Evolutionary conservation across 192 early-diverging fungal species (phyloP).

Genomic region (Backusella circina): DNA sequence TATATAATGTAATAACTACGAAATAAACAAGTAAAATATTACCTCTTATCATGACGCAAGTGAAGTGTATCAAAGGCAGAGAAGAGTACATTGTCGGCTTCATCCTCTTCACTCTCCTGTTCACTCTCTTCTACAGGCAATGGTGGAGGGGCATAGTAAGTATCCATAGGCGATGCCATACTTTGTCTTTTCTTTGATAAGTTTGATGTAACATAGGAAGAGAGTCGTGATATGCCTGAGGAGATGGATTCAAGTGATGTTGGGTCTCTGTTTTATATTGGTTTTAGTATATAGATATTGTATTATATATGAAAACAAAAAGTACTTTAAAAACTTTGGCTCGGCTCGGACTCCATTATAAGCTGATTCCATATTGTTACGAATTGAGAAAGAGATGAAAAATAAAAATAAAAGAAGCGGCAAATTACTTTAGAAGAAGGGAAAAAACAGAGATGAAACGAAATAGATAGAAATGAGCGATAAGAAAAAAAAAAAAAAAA

Average conservation of each 20-base stretch:
- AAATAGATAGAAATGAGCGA: not conserved
- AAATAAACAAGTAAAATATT: not conserved
- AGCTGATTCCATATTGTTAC: conserved; percentile 5
- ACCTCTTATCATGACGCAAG: not conserved
- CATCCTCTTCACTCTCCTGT: not conserved
- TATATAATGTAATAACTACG: not conserved
- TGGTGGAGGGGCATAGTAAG: conserved; percentile 11
- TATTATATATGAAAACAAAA: not conserved
- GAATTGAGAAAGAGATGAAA: not conserved
- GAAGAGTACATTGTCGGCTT: not conserved
- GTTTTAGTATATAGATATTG: not conserved
- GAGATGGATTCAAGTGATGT: conserved; percentile 58
- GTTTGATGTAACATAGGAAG: conserved; percentile 61
- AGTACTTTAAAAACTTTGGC: conserved; percentile 47
- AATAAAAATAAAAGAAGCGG: not conserved
- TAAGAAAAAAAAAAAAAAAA: not conserved
- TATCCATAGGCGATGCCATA: conserved; percentile 11
- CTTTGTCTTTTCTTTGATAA: conserved; percentile 38
- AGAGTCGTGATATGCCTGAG: conserved; percentile 57
- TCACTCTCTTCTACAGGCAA: conserved; percentile 20
- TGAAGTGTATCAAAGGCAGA: not conserved
- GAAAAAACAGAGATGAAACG: not conserved
- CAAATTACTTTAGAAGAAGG: not conserved
- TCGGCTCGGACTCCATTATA: conserved; percentile 41
- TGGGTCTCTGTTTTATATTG: conserved; percentile 45